Evolutionary conservation across 2,329 filamentous ascomycete genomes (phyloP).

Genomic region (Calonectria pteridis): DNA sequence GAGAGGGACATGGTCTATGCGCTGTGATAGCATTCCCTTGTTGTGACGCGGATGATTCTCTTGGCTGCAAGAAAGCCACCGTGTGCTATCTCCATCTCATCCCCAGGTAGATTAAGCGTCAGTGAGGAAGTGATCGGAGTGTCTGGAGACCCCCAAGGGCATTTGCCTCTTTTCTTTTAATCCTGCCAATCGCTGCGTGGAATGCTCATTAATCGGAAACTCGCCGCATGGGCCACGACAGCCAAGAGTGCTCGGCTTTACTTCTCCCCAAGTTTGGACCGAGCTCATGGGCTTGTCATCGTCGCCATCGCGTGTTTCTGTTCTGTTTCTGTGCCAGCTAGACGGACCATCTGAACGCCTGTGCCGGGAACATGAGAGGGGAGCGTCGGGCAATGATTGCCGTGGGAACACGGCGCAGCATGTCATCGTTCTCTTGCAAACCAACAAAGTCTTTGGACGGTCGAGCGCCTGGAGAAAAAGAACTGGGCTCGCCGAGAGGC

Average conservation of each 20-base stretch:
- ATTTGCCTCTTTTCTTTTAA: slow-evolving; percentile 4
- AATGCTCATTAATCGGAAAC: slow-evolving; percentile 23
- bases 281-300: slow-evolving; percentile 12
- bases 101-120: slow-evolving; percentile 32
- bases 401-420: slow-evolving; percentile 21
- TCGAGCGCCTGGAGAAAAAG: not conserved
- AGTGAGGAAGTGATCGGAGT: slow-evolving; percentile 10
- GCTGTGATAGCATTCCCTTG: slow-evolving; percentile 19
- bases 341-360: slow-evolving; percentile 31
- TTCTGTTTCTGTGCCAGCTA: slow-evolving; percentile 21
- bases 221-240: slow-evolving; percentile 25
- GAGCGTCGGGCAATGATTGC: slow-evolving; percentile 24
- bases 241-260: slow-evolving; percentile 9
- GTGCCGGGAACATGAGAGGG: slow-evolving; percentile 26
- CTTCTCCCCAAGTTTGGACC: not conserved
- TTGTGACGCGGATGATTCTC: slow-evolving; percentile 5
- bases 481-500: not conserved
- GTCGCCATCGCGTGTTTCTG: slow-evolving; percentile 8
- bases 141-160: slow-evolving; percentile 4
- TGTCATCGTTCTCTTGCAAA: slow-evolving; percentile 5
- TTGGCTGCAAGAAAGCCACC: not conserved
- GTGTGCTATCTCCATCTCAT: slow-evolving; percentile 29
- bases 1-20: slow-evolving; percentile 16
- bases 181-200: not conserved
- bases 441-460: not conserved